These are phyloP conservation scores for Arabis alpina DNA, from an alignment of 345 rosid species.

Conservation along the genomic window DNA sequence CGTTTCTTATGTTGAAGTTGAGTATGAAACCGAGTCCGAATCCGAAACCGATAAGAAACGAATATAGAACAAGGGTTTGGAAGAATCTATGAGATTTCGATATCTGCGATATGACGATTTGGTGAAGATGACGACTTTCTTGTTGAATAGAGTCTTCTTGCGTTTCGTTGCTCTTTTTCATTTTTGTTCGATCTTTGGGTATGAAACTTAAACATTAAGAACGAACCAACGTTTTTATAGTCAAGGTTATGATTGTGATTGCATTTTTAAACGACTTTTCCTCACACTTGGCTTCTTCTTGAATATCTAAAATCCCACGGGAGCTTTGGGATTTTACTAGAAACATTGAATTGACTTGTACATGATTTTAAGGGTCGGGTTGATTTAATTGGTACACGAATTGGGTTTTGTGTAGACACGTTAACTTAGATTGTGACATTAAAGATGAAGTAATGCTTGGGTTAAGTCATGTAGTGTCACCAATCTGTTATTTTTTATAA, in stretches of 20 bases:
- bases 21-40: conserved; percentile 51
- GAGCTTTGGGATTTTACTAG: conserved; percentile 11
- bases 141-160: conserved; percentile 33
- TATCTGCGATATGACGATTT: conserved; percentile 32
- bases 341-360: conserved; percentile 28
- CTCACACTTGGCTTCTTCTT: background rate
- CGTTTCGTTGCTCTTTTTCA: conserved; percentile 23
- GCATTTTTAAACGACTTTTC: conserved; percentile 23
- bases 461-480: conserved; percentile 25
- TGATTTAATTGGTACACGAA: conserved; percentile 39
- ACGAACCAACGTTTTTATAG: conserved; percentile 17
- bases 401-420: conserved; percentile 34
- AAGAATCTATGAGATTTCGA: conserved; percentile 40
- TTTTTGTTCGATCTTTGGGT: background rate
- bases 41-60: conserved; percentile 54
- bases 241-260: background rate
- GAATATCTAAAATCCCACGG: conserved; percentile 13
- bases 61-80: conserved; percentile 42
- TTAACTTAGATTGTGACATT: conserved; percentile 39
- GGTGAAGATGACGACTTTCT: conserved; percentile 24
- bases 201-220: background rate
- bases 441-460: conserved; percentile 34
- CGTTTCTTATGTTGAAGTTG: conserved; percentile 42
- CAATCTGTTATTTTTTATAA: background rate
- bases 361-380: conserved; percentile 12